These are phyloP conservation scores for Populus hybrid DNA, from an alignment of 441 rosid species.

Conservation along the genomic window DNA sequence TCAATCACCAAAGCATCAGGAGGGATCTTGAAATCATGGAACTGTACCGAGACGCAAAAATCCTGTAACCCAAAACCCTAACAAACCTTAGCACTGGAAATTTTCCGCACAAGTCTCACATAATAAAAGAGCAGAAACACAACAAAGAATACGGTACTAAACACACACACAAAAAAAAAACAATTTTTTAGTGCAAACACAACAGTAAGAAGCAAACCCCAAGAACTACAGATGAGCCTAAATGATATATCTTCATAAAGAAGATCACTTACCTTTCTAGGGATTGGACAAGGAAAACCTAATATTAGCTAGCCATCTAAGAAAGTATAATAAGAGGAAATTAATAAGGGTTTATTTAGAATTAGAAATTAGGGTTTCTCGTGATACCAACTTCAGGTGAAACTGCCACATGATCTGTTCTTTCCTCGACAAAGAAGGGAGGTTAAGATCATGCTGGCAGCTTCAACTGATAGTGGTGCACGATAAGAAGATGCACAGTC, in stretches of 20 bases:
- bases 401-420: slow-evolving; percentile 90
- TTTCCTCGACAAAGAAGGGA: slow-evolving; percentile 33
- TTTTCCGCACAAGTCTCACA: slow-evolving; percentile 3
- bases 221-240: slow-evolving; percentile 21
- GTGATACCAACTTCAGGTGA: slow-evolving; percentile 79
- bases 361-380: slow-evolving; percentile 35
- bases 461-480: slow-evolving; percentile 87
- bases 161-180: neutral
- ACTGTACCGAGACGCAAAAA: slow-evolving; percentile 34
- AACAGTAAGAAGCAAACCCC: neutral
- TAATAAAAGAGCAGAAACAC: slow-evolving; percentile 4
- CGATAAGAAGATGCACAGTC: slow-evolving; percentile 26
- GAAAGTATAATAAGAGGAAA: neutral
- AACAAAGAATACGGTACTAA: neutral
- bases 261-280: slow-evolving; percentile 16
- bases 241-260: slow-evolving; percentile 4
- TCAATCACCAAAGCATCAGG: slow-evolving; percentile 31
- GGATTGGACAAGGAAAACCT: slow-evolving; percentile 24
- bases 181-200: neutral
- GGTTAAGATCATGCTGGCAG: slow-evolving; percentile 99
- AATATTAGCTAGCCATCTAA: slow-evolving; percentile 15
- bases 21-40: slow-evolving; percentile 35
- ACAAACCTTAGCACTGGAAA: slow-evolving; percentile 9
- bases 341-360: slow-evolving; percentile 24
- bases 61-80: slow-evolving; percentile 28